A percentile compares a stretch with the other conserved stretches of the same genome.
phyloP scores from a whole-genome alignment of 2,329 filamentous ascomycete species.

The Fonsecaea multimorphosa region DNA sequence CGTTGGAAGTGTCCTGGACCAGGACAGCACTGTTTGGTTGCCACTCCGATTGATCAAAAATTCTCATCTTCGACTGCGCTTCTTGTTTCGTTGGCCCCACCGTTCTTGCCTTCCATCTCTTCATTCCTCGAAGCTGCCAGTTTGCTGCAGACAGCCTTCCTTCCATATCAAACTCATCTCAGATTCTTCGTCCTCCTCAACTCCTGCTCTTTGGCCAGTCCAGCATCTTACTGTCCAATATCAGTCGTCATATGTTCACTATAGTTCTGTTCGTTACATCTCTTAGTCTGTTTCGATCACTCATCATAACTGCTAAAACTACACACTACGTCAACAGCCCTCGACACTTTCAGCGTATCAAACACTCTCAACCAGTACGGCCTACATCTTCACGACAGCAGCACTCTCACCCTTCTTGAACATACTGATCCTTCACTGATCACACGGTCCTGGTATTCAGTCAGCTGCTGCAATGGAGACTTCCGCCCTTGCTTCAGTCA shows the following conservation, averaged over 20 bases:
- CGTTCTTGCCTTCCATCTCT: background rate
- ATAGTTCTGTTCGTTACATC: background rate
- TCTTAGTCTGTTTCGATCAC: background rate
- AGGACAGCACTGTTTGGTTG: background rate
- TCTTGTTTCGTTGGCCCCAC: background rate
- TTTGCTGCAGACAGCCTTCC: background rate
- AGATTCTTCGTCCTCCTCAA: background rate
- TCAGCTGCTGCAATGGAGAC: background rate
- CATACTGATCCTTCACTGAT: background rate
- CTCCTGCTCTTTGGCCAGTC: background rate
- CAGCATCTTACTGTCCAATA: slow-evolving; percentile 3
- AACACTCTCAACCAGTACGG: background rate
- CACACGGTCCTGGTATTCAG: background rate
- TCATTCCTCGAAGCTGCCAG: background rate
- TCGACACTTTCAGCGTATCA: background rate
- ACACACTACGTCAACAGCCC: background rate
- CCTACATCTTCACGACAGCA: background rate
- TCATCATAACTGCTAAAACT: background rate
- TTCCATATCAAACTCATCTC: background rate
- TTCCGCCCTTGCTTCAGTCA: slow-evolving; percentile 1
- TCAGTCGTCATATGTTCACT: background rate
- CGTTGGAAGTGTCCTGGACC: background rate
- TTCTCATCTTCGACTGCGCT: slow-evolving; percentile 3
- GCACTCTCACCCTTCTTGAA: background rate
- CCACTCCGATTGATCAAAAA: background rate